These are phyloP conservation scores for Sporothrix curviconia DNA, from an alignment of 2,329 filamentous ascomycete species.

Conservation along the genomic window DNA sequence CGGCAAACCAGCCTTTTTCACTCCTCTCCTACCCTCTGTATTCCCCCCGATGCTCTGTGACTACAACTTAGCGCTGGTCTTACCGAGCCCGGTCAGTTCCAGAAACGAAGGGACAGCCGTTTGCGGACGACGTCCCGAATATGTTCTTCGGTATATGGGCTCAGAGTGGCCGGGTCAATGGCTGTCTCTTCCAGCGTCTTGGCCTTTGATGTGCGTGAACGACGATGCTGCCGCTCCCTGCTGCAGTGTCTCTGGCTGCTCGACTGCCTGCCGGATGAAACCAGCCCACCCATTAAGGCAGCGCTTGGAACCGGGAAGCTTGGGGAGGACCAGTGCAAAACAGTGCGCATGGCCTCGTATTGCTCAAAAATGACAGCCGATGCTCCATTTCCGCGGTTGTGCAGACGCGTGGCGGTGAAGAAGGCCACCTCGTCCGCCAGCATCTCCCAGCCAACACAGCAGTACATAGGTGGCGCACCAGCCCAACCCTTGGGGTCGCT, in stretches of 20 bases:
- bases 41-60: background rate
- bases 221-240: conserved; percentile 28
- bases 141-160: conserved; percentile 37
- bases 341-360: conserved; percentile 75
- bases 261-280: conserved; percentile 41
- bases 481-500: conserved; percentile 47
- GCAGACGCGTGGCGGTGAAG: conserved; percentile 53
- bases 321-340: conserved; percentile 54
- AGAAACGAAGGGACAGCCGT: background rate
- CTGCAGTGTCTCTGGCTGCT: conserved; percentile 15
- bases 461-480: conserved; percentile 58
- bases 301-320: conserved; percentile 37
- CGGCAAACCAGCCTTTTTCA: background rate
- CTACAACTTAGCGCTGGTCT: background rate
- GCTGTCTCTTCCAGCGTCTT: conserved; percentile 44
- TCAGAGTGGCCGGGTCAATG: conserved; percentile 38
- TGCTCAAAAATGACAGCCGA: conserved; percentile 61
- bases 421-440: conserved; percentile 61
- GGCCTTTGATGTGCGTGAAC: conserved; percentile 42
- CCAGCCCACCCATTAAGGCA: conserved; percentile 50
- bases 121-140: conserved; percentile 33
- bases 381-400: conserved; percentile 44
- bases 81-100: conserved; percentile 19
- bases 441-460: conserved; percentile 65
- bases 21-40: background rate